A percentile compares a stretch with the other conserved stretches of the same genome.
These are phyloP conservation scores for Pythium sukuiense DNA, from an alignment of 352 stramenopile genomes.

Conservation along the genomic window DNA sequence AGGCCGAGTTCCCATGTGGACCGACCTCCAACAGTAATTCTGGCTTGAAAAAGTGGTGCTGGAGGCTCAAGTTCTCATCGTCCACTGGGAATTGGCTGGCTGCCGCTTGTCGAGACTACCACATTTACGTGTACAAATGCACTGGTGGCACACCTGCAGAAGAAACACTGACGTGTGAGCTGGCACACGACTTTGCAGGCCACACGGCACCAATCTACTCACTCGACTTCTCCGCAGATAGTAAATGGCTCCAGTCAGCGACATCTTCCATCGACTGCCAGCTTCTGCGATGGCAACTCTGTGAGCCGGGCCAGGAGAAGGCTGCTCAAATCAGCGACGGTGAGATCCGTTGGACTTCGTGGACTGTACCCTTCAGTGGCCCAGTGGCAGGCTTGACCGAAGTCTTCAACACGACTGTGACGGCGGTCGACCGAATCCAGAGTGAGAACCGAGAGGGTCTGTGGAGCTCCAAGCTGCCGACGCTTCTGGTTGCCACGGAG, in stretches of 20 bases:
- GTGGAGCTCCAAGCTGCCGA: constrained; percentile 58
- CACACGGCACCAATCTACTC: constrained; percentile 62
- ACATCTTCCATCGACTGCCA: constrained; percentile 57
- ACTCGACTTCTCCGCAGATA: constrained; percentile 69
- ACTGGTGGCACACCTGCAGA: constrained; percentile 6
- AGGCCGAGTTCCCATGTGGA: constrained; percentile 31
- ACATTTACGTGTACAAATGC: constrained; percentile 69
- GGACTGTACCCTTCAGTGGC: constrained; percentile 52
- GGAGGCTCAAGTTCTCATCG: constrained; percentile 49
- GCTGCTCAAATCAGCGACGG: neutral
- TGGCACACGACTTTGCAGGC: constrained; percentile 56
- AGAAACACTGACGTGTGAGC: constrained; percentile 33
- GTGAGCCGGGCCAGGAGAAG: constrained; percentile 24
- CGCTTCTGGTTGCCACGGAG: constrained; percentile 43
- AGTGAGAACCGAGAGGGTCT: neutral
- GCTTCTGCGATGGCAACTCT: constrained; percentile 66
- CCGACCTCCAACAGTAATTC: constrained; percentile 7
- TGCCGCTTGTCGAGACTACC: constrained; percentile 65
- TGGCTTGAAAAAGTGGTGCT: constrained; percentile 51
- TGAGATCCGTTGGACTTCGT: constrained; percentile 43
- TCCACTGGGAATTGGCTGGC: constrained; percentile 31
- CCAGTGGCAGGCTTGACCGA: constrained; percentile 50
- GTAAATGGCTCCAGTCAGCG: constrained; percentile 62
- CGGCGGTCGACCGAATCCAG: constrained; percentile 39
- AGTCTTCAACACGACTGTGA: constrained; percentile 32